These are phyloP conservation scores for Graphilbum fragrans DNA, from an alignment of 2,329 filamentous ascomycete genomes.

Conservation along the genomic window DNA sequence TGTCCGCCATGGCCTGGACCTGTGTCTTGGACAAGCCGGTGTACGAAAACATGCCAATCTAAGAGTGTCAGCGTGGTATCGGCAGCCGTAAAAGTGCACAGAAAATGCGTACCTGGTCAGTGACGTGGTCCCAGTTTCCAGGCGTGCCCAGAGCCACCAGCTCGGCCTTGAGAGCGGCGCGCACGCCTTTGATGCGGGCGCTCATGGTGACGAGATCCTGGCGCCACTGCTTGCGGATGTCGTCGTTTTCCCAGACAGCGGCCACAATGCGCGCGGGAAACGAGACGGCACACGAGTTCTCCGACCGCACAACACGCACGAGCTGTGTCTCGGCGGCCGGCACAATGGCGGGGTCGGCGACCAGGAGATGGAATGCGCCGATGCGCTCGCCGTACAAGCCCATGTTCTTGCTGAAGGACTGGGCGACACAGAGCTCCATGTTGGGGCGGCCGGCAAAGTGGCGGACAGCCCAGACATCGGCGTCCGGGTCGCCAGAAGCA, in stretches of 20 bases:
- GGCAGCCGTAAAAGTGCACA: not conserved
- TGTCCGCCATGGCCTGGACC: not conserved
- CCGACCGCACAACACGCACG: not conserved
- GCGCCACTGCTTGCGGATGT: not conserved
- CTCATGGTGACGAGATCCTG: not conserved
- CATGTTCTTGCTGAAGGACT: slow-evolving; percentile 3
- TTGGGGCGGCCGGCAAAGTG: not conserved
- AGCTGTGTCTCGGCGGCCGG: not conserved
- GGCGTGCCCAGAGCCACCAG: not conserved
- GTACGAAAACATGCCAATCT: slow-evolving; percentile 3
- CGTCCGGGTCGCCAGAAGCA: not conserved
- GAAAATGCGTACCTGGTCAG: not conserved
- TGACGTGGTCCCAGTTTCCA: not conserved
- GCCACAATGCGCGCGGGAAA: not conserved
- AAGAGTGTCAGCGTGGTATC: not conserved
- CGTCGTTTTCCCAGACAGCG: not conserved
- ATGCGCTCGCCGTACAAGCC: slow-evolving; percentile 1
- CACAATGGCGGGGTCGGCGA: not conserved
- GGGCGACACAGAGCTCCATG: slow-evolving; percentile 1
- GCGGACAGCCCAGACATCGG: slow-evolving; percentile 1
- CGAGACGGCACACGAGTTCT: not conserved
- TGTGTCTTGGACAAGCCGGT: not conserved
- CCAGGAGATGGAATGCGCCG: not conserved
- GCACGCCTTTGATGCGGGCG: too few species aligned
- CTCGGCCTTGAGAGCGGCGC: not conserved